Percentiles rank a stretch among this genome's conserved stretches.
phyloP scores from a whole-genome alignment of 2,329 filamentous ascomycete genomes.

The Trichoderma atroviride region DNA sequence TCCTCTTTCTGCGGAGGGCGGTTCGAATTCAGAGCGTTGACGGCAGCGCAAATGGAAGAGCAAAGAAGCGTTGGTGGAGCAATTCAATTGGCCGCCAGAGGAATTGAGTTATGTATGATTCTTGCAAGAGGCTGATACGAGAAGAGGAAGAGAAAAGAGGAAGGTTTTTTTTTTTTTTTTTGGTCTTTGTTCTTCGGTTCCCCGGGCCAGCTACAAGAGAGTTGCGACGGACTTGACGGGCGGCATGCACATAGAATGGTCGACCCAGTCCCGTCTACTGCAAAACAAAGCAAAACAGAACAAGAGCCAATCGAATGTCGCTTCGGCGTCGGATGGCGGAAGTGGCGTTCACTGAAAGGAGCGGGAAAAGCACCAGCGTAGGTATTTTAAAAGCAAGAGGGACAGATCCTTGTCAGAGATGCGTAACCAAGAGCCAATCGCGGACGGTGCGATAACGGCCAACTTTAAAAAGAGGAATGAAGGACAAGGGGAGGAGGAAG shows the following conservation, averaged over 20 bases:
- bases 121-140: neutral
- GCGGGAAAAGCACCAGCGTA: neutral
- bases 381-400: neutral
- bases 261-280: conserved; percentile 13
- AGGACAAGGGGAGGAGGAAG: neutral
- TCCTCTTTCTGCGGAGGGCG: neutral
- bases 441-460: conserved; percentile 4
- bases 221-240: neutral
- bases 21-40: neutral
- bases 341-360: neutral
- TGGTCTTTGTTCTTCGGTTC: neutral
- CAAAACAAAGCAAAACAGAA: neutral
- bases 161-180: neutral
- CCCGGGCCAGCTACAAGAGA: conserved; percentile 6
- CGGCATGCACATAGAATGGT: neutral
- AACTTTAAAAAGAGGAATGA: neutral
- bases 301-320: neutral
- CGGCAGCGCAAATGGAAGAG: neutral
- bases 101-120: neutral
- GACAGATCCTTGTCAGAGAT: neutral
- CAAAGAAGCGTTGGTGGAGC: neutral
- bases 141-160: neutral
- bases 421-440: neutral
- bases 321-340: neutral
- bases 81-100: conserved; percentile 1